These are phyloP conservation scores for Protea cynaroides DNA, from an alignment of 164 flowering plant genomes.

Conservation along the genomic window DNA sequence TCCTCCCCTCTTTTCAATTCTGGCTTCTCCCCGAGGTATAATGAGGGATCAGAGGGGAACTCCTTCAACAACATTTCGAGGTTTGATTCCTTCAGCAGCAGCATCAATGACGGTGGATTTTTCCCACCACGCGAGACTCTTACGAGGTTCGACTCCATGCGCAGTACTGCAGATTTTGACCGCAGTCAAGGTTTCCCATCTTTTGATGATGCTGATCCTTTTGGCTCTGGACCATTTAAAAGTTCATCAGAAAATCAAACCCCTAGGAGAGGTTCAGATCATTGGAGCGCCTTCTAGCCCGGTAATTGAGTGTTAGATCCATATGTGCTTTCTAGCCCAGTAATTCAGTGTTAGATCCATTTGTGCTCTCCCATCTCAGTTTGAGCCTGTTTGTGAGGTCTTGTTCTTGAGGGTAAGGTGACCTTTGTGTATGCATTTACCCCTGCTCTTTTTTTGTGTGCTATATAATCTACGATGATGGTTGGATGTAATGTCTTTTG, in stretches of 20 bases:
- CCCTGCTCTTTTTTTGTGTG: slow-evolving; percentile 1
- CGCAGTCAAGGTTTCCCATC: slow-evolving; percentile 34
- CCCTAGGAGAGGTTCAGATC: slow-evolving; percentile 52
- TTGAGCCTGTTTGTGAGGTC: not conserved
- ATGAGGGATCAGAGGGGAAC: slow-evolving; percentile 45
- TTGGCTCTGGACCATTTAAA: slow-evolving; percentile 81
- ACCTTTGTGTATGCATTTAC: slow-evolving; percentile 4
- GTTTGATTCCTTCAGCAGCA: slow-evolving; percentile 71
- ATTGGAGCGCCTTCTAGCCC: slow-evolving; percentile 56
- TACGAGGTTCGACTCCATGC: slow-evolving; percentile 51
- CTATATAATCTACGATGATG: slow-evolving; percentile 13
- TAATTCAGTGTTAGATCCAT: not conserved
- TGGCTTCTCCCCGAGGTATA: slow-evolving; percentile 48
- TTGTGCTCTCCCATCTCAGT: not conserved
- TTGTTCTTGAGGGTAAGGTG: not conserved
- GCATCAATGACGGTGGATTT: slow-evolving; percentile 31
- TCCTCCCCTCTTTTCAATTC: slow-evolving; percentile 64
- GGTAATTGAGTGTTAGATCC: not conserved
- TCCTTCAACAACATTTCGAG: slow-evolving; percentile 54
- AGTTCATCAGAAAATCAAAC: slow-evolving; percentile 46
- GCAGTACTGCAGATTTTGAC: slow-evolving; percentile 34
- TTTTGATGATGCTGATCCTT: slow-evolving; percentile 84
- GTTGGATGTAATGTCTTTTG: slow-evolving; percentile 12
- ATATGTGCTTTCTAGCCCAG: slow-evolving; percentile 31
- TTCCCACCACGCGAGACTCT: slow-evolving; percentile 39